phyloP scores from a whole-genome alignment of 1,139 yeast species.

The Debaryomyces coudertii region DNA sequence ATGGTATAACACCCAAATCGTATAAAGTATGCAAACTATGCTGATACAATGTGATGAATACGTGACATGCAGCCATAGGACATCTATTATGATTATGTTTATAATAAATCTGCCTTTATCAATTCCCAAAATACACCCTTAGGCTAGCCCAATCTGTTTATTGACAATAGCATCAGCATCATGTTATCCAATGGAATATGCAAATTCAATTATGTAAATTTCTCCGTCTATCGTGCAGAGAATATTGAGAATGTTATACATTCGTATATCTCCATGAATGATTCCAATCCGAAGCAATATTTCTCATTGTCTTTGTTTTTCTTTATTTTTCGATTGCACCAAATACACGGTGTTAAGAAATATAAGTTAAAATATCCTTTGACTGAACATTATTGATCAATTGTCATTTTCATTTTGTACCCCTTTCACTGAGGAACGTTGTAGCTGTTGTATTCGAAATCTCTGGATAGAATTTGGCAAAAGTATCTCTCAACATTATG shows the following conservation, averaged over 20 bases:
- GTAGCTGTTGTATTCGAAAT: neutral
- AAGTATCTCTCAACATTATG: neutral
- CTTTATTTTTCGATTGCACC: neutral
- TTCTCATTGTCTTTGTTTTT: constrained; percentile 1
- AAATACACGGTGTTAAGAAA: neutral
- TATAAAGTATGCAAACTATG: no score
- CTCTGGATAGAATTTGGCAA: neutral
- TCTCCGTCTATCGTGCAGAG: constrained; percentile 2
- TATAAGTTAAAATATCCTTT: neutral
- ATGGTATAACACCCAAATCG: no score
- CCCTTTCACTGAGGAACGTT: neutral
- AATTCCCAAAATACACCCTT: no score
- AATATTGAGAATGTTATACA: constrained; percentile 2
- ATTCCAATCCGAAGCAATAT: constrained; percentile 4
- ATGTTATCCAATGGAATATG: neutral
- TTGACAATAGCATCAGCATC: neutral
- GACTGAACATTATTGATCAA: neutral
- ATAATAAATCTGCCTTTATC: no score
- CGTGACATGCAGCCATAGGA: no score
- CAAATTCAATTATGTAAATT: constrained; percentile 9
- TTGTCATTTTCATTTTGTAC: neutral
- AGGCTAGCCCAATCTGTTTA: neutral
- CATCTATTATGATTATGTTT: no score
- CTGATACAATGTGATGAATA: no score
- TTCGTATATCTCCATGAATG: constrained; percentile 3